A percentile compares a stretch with the other conserved stretches of the same genome.
Conservation (phyloP, 257 asterid genomes). For the Solanum paucissectum region DNA sequence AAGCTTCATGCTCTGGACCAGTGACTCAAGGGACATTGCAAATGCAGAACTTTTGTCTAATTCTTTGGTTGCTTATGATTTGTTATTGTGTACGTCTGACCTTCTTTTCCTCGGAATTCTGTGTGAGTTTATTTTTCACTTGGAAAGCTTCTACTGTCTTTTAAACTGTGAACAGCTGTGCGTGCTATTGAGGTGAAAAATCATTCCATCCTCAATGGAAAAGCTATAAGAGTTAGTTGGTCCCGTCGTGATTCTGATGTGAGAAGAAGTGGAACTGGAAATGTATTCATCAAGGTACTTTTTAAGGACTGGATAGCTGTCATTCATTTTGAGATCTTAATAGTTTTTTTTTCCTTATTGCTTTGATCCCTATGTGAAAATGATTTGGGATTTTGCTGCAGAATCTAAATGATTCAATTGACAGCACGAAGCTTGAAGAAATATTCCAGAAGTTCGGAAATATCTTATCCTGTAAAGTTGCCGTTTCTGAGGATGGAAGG, state of each 20-base stretch:
- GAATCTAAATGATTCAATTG: slow-evolving; percentile 26
- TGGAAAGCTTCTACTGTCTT: neutral
- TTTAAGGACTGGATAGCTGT: neutral
- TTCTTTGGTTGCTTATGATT: neutral
- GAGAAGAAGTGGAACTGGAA: slow-evolving; percentile 40
- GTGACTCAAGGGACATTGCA: neutral
- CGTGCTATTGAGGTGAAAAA: slow-evolving; percentile 27
- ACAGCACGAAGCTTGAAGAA: slow-evolving; percentile 25
- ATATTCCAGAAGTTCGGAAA: slow-evolving; percentile 25
- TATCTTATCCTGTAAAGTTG: slow-evolving; percentile 32
- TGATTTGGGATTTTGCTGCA: slow-evolving; percentile 1
- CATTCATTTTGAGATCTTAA: neutral
- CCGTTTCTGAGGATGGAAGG: slow-evolving; percentile 25
- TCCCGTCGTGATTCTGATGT: slow-evolving; percentile 36
- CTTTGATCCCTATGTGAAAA: neutral
- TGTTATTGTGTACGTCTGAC: neutral
- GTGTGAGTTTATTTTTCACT: neutral
- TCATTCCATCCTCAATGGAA: slow-evolving; percentile 36
- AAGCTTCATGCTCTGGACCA: neutral
- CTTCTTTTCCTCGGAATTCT: neutral
- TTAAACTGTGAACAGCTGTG: slow-evolving; percentile 6
- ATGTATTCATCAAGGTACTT: slow-evolving; percentile 54
- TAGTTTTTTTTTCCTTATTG: neutral
- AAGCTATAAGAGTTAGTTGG: slow-evolving; percentile 39
- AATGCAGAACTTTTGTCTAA: neutral